Conservation (phyloP, 768 basidiomycete genomes). For the Pulveroboletus sp. region DNA sequence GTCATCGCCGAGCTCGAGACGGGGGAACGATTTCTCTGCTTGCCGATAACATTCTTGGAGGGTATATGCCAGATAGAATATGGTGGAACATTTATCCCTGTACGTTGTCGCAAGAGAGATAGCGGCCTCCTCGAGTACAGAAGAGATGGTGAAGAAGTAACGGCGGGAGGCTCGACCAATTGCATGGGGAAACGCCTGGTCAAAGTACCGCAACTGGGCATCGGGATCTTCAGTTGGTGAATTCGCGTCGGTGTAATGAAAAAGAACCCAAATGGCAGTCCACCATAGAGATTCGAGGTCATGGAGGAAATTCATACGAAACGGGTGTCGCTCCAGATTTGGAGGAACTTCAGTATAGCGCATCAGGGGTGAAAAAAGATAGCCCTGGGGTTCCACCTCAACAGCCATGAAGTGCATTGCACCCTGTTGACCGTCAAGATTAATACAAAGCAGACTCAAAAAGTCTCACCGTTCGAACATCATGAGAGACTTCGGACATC, state of each 20-base stretch:
- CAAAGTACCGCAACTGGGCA: not conserved
- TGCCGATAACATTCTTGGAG: no score
- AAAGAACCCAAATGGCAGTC: constrained; percentile 5
- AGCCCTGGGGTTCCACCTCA: not conserved
- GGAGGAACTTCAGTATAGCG: no score
- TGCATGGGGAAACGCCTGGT: not conserved
- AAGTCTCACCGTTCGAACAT: no score
- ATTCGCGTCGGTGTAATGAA: not conserved
- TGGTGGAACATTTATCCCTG: not conserved
- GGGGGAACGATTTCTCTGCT: no score
- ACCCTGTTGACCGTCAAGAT: no score
- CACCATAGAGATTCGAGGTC: no score
- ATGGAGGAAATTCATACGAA: no score
- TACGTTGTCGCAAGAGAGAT: not conserved
- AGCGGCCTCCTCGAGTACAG: not conserved
- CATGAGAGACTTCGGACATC: no score
- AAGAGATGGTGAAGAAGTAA: not conserved
- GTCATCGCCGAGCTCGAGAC: no score
- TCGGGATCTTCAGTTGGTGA: not conserved
- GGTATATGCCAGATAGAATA: not conserved
- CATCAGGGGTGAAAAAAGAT: no score
- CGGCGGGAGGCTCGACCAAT: not conserved
- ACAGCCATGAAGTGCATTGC: no score
- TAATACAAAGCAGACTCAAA: no score
- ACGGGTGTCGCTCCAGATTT: not conserved